A percentile compares a stretch with the other conserved stretches of the same genome.
Conservation (phyloP, 306 rosid species). For the Potentilla sterilis region DNA sequence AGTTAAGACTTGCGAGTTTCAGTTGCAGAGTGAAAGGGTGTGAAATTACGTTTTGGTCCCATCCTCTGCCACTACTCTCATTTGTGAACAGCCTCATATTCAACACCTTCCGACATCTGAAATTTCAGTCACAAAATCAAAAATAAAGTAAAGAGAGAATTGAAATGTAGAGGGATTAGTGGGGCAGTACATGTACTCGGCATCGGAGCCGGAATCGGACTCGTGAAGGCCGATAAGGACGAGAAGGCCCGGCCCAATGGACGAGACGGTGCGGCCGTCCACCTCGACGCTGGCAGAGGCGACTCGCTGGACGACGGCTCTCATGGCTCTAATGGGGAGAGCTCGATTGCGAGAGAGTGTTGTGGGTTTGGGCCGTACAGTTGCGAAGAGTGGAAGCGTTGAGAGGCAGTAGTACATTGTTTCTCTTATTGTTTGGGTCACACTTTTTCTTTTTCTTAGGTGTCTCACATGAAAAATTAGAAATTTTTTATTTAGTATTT, state of each 20-base stretch:
- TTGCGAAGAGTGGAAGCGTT: slow-evolving; percentile 12
- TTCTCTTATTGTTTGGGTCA: not conserved
- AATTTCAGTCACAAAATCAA: not conserved
- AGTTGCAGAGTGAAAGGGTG: not conserved
- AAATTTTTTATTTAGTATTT: too few species aligned
- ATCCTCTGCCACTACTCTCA: slow-evolving; percentile 66
- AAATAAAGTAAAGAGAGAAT: not conserved
- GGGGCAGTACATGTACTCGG: slow-evolving; percentile 65
- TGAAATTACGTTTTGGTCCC: slow-evolving; percentile 68
- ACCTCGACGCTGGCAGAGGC: slow-evolving; percentile 88
- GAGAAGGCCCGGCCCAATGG: slow-evolving; percentile 90
- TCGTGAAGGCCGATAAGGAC: slow-evolving; percentile 86
- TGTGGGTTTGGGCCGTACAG: slow-evolving; percentile 16
- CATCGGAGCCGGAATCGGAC: slow-evolving; percentile 71
- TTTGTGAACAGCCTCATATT: slow-evolving; percentile 84
- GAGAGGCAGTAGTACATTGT: slow-evolving; percentile 28
- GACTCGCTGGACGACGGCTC: slow-evolving; percentile 89
- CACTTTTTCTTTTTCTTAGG: too few species aligned
- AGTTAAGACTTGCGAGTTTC: not conserved
- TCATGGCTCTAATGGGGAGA: slow-evolving; percentile 57
- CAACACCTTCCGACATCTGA: slow-evolving; percentile 86
- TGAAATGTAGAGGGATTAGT: not conserved
- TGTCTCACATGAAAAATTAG: too few species aligned
- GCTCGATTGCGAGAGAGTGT: not conserved
- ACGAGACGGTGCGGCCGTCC: slow-evolving; percentile 70